Evolutionary conservation across 1,139 yeast genomes (phyloP), one percentile per base, ranked within the genome.

Genomic region (Candida labiduridarum): DNA sequence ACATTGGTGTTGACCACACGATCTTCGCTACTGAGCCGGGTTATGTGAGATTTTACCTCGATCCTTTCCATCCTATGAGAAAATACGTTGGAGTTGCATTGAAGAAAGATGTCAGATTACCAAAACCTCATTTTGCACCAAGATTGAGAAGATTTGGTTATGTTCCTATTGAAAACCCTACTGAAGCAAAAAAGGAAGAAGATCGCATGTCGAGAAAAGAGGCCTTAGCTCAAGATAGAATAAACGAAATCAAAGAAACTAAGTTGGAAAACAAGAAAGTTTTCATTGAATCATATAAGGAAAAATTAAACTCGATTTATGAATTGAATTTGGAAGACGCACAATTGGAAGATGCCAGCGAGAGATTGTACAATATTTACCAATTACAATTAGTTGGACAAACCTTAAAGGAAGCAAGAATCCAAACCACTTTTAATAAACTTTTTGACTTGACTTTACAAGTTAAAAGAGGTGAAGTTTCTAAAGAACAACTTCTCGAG

Each of bases 21-120:
- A 82, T 94, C 36, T 91, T 79, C 70, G 97, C 99, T 2, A 65
- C 78, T 43, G 98, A 94, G 64, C 97, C 97, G 1, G 99, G 99
- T 22, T 91, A 76, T 66, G 97, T 94, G 45, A 82, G 96, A 57
- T 94, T 83, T 71, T 94, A 94, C 68, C 75, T 84, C 56, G 97
- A 94, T 72, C 99, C 99, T n/a, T 92, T 92, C 78, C 99, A 94
- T 64, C 97, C 98, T 41, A 82, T 84, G 64, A 83, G 98, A 67
- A 87, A 87, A 66, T 89, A 89, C 63, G 90, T 91, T 51, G 99
- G 99, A 40, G 85, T 94, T 48, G 92, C 96, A 1, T 77, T 94
- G 52, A 75, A 75, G 44, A 78, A 79, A 56, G 87, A 84, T 4
- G 71, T 82, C 42, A 71, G 76, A 52, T 78, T 94, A 45, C 99